Evolutionary conservation across 164 flowering plant species (phyloP).

Genomic region (Protea cynaroides): DNA sequence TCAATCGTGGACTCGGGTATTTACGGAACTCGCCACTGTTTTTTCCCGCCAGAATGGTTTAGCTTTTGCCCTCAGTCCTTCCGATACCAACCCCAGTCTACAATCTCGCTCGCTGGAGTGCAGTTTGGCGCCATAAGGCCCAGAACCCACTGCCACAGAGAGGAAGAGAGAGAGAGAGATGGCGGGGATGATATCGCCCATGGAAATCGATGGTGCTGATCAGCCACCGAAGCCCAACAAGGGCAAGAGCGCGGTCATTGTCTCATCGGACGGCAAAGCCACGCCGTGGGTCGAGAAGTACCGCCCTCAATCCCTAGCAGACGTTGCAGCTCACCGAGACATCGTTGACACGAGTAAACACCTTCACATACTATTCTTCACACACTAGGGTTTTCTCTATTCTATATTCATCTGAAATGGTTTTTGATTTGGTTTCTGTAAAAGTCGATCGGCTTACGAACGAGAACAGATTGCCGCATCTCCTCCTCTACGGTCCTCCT

Average conservation of each 20-base stretch:
- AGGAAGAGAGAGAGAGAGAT: constrained; percentile 10
- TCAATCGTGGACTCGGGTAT: too few relatives aligned
- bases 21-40: too few relatives aligned
- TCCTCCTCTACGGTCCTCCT: constrained; percentile 90
- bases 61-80: too few relatives aligned
- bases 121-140: constrained; percentile 15
- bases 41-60: too few relatives aligned
- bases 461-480: constrained; percentile 89
- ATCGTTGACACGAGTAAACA: constrained; percentile 77
- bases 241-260: constrained; percentile 41
- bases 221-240: constrained; percentile 29
- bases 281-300: constrained; percentile 97
- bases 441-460: constrained; percentile 73
- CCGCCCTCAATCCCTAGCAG: constrained; percentile 96
- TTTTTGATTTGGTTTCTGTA: constrained; percentile 4
- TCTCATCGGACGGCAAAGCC: constrained; percentile 28
- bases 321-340: constrained; percentile 98
- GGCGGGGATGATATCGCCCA: constrained; percentile 37
- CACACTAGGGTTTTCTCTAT: neutral
- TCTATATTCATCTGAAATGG: constrained; percentile 3
- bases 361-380: neutral
- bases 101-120: neutral
- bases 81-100: too few relatives aligned
- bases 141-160: neutral
- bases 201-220: constrained; percentile 58